phyloP scores from a whole-genome alignment of 176 grass and related monocot species.

The Oropetium thomaeum region DNA sequence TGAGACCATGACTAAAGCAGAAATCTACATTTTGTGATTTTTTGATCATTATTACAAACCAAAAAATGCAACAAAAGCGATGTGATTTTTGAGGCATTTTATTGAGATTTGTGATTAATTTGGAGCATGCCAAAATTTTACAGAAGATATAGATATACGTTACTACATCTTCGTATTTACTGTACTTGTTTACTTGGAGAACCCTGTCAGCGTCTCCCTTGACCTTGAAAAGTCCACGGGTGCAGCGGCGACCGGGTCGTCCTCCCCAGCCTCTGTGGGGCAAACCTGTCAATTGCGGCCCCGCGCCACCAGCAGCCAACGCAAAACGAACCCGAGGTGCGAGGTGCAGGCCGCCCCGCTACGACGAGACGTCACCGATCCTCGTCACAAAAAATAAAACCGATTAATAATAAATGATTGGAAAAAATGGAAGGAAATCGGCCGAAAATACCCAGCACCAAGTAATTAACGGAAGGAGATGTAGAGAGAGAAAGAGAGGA shows the following conservation, averaged over 20 bases:
- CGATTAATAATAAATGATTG: background rate
- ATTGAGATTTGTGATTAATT: no score
- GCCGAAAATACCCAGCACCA: background rate
- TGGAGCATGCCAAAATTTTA: no score
- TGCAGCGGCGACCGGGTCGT: background rate
- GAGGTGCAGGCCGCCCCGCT: background rate
- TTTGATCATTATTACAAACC: background rate
- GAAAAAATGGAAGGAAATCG: background rate
- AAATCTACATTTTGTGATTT: no score
- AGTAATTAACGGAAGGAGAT: slow-evolving; percentile 33
- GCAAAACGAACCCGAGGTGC: background rate
- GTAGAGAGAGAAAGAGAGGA: slow-evolving; percentile 30
- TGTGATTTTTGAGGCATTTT: background rate
- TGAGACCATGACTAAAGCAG: no score
- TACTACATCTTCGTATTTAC: background rate
- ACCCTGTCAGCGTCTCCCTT: background rate
- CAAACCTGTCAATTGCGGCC: slow-evolving; percentile 14
- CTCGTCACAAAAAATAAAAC: slow-evolving; percentile 44
- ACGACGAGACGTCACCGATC: slow-evolving; percentile 35
- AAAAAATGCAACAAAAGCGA: background rate
- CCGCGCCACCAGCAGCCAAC: background rate
- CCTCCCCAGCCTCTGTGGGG: background rate
- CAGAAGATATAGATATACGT: background rate
- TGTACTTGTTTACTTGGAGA: background rate
- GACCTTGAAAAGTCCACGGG: slow-evolving; percentile 26